Evolutionary conservation across 805 yeast genomes (phyloP).

Genomic region (Kodamaea kaohsiungensis): DNA sequence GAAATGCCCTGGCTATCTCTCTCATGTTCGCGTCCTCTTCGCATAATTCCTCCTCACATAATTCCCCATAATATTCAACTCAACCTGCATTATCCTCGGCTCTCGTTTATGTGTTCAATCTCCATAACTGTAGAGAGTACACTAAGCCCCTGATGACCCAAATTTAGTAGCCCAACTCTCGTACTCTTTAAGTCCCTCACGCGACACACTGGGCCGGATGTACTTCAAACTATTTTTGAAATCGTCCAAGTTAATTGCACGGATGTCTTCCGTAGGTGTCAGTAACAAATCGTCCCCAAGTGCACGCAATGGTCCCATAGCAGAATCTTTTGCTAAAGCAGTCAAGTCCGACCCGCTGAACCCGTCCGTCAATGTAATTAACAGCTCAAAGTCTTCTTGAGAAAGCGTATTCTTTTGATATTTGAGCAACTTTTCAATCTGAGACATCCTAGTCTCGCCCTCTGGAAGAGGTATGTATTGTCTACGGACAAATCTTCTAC

Average conservation of each 20-base stretch:
- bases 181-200: conserved; percentile 74
- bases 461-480: conserved; percentile 96
- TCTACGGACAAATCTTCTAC: conserved; percentile 87
- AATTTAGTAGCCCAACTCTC: conserved; percentile 87
- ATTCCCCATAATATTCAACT: background rate
- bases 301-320: conserved; percentile 94
- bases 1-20: too few species aligned
- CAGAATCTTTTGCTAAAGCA: conserved; percentile 92
- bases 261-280: conserved; percentile 69
- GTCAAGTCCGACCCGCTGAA: conserved; percentile 95
- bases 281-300: conserved; percentile 79
- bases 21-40: background rate
- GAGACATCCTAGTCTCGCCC: conserved; percentile 72
- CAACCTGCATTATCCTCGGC: background rate
- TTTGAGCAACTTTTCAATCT: conserved; percentile 63
- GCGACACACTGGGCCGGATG: conserved; percentile 86
- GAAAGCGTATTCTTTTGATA: conserved; percentile 72
- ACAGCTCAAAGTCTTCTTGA: conserved; percentile 58
- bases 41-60: background rate
- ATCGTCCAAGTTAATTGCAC: conserved; percentile 74
- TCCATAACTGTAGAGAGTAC: too few species aligned
- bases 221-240: conserved; percentile 73
- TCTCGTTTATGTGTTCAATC: background rate
- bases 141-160: conserved; percentile 83
- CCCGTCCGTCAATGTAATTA: conserved; percentile 70